Evolutionary conservation across 352 stramenopile species (phyloP), one percentile per base, ranked within the genome.

Genomic region (Pythium phragmitis): DNA sequence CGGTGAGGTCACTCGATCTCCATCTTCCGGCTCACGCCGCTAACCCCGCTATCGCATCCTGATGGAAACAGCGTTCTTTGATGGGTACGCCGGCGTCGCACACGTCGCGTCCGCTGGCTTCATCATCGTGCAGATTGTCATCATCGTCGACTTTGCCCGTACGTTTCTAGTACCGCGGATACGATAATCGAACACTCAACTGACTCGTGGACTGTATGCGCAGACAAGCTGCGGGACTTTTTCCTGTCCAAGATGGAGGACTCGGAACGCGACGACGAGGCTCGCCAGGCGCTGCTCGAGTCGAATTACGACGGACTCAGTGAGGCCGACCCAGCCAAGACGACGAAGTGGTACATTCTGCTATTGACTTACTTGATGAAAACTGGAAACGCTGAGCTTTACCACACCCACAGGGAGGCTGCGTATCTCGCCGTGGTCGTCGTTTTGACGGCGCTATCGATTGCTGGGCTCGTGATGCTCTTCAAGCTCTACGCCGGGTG

Each of bases 71-170:
- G 84, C 61, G 4, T 91, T 91, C 62, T 92, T 90, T 50, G 72
- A 88, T 12, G 73, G 70, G 14, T 92, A 90, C 55, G 75, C 75
- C 13, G 79, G 80, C 48, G 54, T 92, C 30, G 80, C 81, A 7
- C 81, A 81, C 5, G 63, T 92, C 34, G 67, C 75, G 7, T 91
- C 81, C 37, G 75, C 76, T 2, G 63, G 77, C 12, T 92, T 92
- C 58, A 81, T 91, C 51, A 76, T 91, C 43, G 57, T 92, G 30
- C 84, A 92, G 70, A 87, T 92, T 63, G 62, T 91, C 68, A 92
- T 92, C 68, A 89, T 92, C 65, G 63, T 92, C 53, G 84, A 92
- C 66, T 90, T 74, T 28, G 76, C 72, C 3, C 91, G 84, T 91
- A 72, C 34, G 74, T 47, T 42, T 30, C 26, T 5, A 30, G 26